phyloP scores from a whole-genome alignment of 1,139 yeast species.

The Blastobotrys persicus region DNA sequence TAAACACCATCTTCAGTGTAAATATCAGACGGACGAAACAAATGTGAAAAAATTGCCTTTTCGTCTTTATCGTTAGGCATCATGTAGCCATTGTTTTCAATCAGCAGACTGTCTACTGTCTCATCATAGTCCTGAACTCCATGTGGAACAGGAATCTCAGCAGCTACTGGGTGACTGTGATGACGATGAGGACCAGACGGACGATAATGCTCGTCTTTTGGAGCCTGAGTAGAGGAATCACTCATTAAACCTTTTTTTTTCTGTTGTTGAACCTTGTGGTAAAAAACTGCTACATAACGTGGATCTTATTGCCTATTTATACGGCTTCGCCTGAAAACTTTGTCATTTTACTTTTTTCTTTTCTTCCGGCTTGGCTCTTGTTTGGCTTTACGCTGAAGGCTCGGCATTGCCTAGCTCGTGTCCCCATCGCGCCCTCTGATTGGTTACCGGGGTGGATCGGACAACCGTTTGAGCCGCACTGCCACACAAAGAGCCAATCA shows the following conservation, averaged over 20 bases:
- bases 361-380: background rate
- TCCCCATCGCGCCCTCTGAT: background rate
- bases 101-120: constrained; percentile 34
- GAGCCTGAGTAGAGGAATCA: background rate
- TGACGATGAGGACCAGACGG: constrained; percentile 2
- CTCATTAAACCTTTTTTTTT: constrained; percentile 1
- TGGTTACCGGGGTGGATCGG: background rate
- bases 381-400: background rate
- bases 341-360: background rate
- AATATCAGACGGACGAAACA: constrained; percentile 36
- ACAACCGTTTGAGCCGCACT: constrained; percentile 1
- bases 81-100: constrained; percentile 26
- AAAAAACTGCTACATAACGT: background rate
- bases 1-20: constrained; percentile 36
- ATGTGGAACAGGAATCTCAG: constrained; percentile 38
- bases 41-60: constrained; percentile 35
- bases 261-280: background rate
- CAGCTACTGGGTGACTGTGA: constrained; percentile 36
- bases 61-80: constrained; percentile 34
- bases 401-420: constrained; percentile 1
- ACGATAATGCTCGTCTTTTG: background rate
- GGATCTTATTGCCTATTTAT: background rate
- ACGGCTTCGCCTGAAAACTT: background rate
- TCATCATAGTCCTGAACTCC: constrained; percentile 37
- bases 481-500: constrained; percentile 10